These are phyloP conservation scores for Capsicum chinense DNA, from an alignment of 257 asterid genomes.

Conservation along the genomic window DNA sequence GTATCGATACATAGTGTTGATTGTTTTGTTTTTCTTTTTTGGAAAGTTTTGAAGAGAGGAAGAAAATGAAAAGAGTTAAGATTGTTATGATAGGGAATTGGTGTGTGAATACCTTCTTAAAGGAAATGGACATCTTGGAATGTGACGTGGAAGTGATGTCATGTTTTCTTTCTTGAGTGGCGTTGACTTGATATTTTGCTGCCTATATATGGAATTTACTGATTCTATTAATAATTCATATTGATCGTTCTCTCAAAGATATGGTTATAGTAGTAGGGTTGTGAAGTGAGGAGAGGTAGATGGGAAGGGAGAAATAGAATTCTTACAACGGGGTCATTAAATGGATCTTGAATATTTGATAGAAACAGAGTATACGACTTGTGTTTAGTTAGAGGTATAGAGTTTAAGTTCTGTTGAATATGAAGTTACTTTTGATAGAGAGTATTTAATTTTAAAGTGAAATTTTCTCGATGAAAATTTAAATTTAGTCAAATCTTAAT, in stretches of 20 bases:
- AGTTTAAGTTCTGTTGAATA: too few species aligned
- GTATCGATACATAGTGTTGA: constrained; percentile 57
- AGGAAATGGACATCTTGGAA: constrained; percentile 52
- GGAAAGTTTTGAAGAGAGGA: constrained; percentile 24
- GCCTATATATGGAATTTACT: background rate
- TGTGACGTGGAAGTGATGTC: constrained; percentile 74
- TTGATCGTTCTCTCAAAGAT: background rate
- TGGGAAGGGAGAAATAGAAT: background rate
- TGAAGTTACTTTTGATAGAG: too few species aligned
- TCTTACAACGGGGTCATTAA: background rate
- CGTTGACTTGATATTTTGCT: constrained; percentile 51
- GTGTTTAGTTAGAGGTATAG: too few species aligned
- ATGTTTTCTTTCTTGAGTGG: constrained; percentile 24
- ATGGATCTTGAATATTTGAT: background rate
- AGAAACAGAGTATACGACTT: background rate
- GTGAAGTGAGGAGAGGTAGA: background rate
- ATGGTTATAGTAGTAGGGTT: background rate
- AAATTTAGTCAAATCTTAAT: too few species aligned
- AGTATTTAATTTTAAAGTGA: too few species aligned
- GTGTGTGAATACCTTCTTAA: constrained; percentile 53
- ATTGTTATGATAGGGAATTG: constrained; percentile 39
- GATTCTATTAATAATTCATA: background rate
- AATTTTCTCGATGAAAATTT: too few species aligned
- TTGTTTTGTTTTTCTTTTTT: constrained; percentile 21
- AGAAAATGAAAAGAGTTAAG: background rate